Evolutionary conservation across 1,284 basidiomycete genomes (phyloP).

Genomic region (Apiotrichum akiyoshidainum): DNA sequence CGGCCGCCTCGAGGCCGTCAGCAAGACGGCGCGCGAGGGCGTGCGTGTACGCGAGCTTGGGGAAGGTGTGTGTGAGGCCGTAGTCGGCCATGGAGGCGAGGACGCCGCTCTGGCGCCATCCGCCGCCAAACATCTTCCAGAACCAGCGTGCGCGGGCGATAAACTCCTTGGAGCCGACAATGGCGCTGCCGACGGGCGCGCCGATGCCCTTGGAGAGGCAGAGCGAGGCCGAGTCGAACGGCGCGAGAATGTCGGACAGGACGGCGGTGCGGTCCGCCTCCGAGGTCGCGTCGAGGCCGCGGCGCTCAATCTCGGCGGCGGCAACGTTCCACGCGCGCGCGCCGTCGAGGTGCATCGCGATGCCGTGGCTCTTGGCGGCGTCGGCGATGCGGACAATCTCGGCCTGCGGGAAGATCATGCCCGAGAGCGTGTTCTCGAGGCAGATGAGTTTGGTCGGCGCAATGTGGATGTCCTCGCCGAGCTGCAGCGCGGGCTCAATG

Average conservation of each 20-base stretch:
- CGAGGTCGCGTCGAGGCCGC: conserved; percentile 39
- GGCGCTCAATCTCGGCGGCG: conserved; percentile 67
- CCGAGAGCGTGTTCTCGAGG: conserved; percentile 88
- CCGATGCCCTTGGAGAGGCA: conserved; percentile 96
- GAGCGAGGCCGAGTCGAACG: conserved; percentile 86
- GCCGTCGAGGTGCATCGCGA: conserved; percentile 88
- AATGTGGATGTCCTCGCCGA: conserved; percentile 69
- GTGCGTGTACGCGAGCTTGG: conserved; percentile 72
- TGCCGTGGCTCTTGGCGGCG: conserved; percentile 65
- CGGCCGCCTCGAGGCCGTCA: conserved; percentile 68
- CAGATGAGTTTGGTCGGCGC: conserved; percentile 77
- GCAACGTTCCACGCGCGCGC: conserved; percentile 86
- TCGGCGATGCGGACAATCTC: conserved; percentile 80
- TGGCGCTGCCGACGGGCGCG: conserved; percentile 78
- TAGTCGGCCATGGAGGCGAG: conserved; percentile 81
- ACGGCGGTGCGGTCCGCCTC: conserved; percentile 50
- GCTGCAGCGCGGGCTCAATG: conserved; percentile 67
- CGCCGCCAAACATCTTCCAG: conserved; percentile 91
- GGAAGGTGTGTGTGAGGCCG: conserved; percentile 78
- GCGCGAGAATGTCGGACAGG: conserved; percentile 75
- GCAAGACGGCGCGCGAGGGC: conserved; percentile 68
- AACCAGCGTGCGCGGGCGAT: conserved; percentile 78
- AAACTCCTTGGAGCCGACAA: conserved; percentile 76
- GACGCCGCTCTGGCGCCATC: conserved; percentile 86
- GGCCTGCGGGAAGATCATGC: conserved; percentile 84